Evolutionary conservation across 73 alveolate species (phyloP).

Genomic region (Stentor roeselii): DNA sequence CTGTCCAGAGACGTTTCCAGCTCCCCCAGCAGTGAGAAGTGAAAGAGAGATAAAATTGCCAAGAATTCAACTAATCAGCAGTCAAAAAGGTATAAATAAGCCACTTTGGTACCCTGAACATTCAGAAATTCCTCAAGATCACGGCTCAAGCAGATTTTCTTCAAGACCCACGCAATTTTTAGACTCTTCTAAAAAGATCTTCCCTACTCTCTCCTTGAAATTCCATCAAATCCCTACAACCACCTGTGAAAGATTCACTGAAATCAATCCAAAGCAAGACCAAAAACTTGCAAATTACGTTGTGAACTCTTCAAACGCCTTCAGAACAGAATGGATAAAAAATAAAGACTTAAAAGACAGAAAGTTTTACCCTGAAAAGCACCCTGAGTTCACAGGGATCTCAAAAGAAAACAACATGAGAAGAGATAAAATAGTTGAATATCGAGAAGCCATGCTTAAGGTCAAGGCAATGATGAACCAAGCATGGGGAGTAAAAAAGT

Average conservation of each 20-base stretch:
- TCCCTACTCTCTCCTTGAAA: background rate
- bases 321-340: background rate
- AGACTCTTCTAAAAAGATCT: constrained; percentile 7
- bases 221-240: constrained; percentile 10
- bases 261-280: constrained; percentile 9
- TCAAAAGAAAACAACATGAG: constrained; percentile 13
- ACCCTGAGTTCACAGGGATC: constrained; percentile 1
- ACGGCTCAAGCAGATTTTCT: constrained; percentile 3
- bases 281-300: background rate
- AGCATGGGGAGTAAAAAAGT: background rate
- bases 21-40: background rate
- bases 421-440: background rate
- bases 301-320: constrained; percentile 12
- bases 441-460: constrained; percentile 16
- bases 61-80: background rate
- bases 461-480: constrained; percentile 22
- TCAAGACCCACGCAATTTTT: background rate
- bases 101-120: background rate
- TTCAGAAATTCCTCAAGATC: background rate
- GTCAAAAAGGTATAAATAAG: background rate
- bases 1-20: constrained; percentile 17
- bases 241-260: background rate
- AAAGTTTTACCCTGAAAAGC: constrained; percentile 5
- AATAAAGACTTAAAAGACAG: background rate
- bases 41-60: constrained; percentile 21